Evolutionary conservation across 768 basidiomycete species (phyloP), one percentile per base, ranked within the genome.

Genomic region (Jaapia argillacea): DNA sequence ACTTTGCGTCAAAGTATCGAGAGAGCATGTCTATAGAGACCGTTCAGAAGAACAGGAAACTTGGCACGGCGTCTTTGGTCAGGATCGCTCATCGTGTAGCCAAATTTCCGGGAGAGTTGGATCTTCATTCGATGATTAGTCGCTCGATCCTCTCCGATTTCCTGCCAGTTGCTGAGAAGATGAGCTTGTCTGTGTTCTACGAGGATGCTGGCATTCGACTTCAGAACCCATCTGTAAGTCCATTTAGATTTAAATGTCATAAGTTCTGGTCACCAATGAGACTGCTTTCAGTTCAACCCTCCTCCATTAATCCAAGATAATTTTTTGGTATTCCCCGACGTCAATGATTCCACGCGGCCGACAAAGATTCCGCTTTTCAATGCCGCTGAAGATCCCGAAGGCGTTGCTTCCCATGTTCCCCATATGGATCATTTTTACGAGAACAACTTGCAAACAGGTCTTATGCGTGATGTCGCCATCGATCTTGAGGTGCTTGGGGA

Each of bases 391-490:
- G 79, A 83, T 50, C 62, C 65, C 3, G 71, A 72, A 27, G 79
- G 80, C 12, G 68, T 63, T 7, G 67, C 68, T 1, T 76, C 77
- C 2, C 71, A 75, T 58, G 68, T 83, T 1, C 80, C 80, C 13
- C 68, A 79, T 48, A 80, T 81, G 78, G 76, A 77, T 43, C 72
- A 79, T 48, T 83, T 80, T 57, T 80, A 81, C 50, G 75, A 83
- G 48, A 83, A 83, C 49, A 78, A 76, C 47, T 53, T 81, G 43
- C 80, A 83, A 56, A 77, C 76, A 3, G 77, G 75, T 6, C 56
- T 79, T 35, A 81, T 83, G 79, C 66, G 74, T 4, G 79, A 81
- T 48, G 59, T 81, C 25, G 80, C 75, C 0, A 66, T 79, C 20
- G 80, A 83, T 51, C 47, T 81, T 22, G 79, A 80, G 56, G 45